These are phyloP conservation scores for Astrothelium subdiscretum DNA, from an alignment of 495 filamentous ascomycete species.

Conservation along the genomic window DNA sequence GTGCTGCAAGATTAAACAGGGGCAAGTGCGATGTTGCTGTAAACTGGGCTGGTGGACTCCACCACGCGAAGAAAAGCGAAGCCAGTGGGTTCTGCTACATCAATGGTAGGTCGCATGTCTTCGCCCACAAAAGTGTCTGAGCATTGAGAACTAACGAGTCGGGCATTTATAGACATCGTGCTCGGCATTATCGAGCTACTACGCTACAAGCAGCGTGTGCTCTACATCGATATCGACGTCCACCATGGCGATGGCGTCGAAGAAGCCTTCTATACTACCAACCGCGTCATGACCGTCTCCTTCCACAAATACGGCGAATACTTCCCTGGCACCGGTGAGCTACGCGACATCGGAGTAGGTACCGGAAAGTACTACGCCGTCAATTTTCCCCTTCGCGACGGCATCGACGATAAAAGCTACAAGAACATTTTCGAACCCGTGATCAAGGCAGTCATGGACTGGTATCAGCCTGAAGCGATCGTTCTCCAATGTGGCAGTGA, in stretches of 20 bases:
- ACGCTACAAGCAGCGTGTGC: conserved; percentile 80
- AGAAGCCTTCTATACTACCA: conserved; percentile 94
- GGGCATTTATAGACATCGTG: conserved; percentile 65
- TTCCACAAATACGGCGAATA: conserved; percentile 99
- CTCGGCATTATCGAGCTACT: conserved; percentile 93
- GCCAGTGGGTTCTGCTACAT: conserved; percentile 97
- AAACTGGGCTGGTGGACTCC: conserved; percentile 94
- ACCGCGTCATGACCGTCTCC: conserved; percentile 95
- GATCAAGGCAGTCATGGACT: conserved; percentile 89
- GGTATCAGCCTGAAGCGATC: conserved; percentile 85
- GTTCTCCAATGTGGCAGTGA: conserved; percentile 97
- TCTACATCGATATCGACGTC: conserved; percentile 98
- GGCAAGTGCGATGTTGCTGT: conserved; percentile 94
- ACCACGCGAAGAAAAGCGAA: conserved; percentile 96
- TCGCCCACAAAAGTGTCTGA: background rate
- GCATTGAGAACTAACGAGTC: background rate
- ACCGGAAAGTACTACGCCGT: conserved; percentile 87
- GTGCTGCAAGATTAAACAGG: conserved; percentile 80
- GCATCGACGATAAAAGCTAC: conserved; percentile 86
- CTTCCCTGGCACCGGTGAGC: conserved; percentile 93
- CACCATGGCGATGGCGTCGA: conserved; percentile 98
- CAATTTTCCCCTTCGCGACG: conserved; percentile 93
- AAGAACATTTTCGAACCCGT: conserved; percentile 93
- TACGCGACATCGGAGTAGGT: conserved; percentile 90
- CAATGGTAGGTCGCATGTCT: conserved; percentile 52